Percentiles rank a stretch among this genome's conserved stretches.
Evolutionary conservation across 2,329 filamentous ascomycete species (phyloP).

Genomic region (Fusarium sp.): DNA sequence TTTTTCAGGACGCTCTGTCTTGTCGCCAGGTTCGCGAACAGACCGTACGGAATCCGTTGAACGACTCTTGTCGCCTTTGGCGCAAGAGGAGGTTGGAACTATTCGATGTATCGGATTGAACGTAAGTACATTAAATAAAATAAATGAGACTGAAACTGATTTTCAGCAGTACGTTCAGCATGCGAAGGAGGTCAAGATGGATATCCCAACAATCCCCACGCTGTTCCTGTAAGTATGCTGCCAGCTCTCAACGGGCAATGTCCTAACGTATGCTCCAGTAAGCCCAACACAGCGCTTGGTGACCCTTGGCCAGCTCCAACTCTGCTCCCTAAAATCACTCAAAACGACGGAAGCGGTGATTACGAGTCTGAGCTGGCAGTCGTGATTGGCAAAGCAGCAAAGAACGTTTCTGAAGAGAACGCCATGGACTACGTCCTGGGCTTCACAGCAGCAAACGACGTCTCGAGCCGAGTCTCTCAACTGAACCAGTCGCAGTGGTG

Average conservation of each 20-base stretch:
- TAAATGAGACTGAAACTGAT: fast-evolving
- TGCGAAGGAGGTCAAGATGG: conserved; percentile 1
- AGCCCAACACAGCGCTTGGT: not conserved
- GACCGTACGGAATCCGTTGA: not conserved
- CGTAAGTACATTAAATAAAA: not conserved
- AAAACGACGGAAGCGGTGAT: conserved; percentile 4
- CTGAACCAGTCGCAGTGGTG: conserved; percentile 6
- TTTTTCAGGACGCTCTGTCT: not conserved
- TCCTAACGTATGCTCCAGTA: not conserved
- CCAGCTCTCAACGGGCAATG: too few species aligned
- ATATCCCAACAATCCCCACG: not conserved
- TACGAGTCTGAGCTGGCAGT: conserved; percentile 2
- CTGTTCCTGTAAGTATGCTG: not conserved
- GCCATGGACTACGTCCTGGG: not conserved
- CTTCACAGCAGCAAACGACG: not conserved
- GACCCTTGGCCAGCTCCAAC: not conserved
- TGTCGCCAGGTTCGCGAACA: not conserved
- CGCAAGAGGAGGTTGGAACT: not conserved
- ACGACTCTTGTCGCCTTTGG: not conserved
- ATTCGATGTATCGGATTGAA: conserved; percentile 7
- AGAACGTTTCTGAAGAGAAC: not conserved
- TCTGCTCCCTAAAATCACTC: not conserved
- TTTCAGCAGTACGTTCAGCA: not conserved
- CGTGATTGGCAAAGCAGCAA: not conserved
- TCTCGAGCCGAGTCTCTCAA: not conserved